Evolutionary conservation across 2,329 filamentous ascomycete species (phyloP).

Genomic region (Scytalidium lignicola): DNA sequence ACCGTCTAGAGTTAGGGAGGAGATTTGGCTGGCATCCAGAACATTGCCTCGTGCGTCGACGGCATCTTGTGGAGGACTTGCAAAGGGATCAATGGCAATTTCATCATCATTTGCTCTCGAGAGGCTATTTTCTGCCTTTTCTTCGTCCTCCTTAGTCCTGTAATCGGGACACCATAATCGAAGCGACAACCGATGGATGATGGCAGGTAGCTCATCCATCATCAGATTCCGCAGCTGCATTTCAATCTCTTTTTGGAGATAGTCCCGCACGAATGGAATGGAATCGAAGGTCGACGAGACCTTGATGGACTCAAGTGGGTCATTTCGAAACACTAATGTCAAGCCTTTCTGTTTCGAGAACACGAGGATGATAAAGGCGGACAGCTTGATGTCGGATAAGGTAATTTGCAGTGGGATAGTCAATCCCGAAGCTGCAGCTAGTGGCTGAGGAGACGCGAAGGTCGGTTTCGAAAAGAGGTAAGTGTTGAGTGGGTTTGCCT

Average conservation of each 20-base stretch:
- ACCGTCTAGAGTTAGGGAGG: constrained; percentile 72
- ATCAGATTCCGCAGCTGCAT: constrained; percentile 86
- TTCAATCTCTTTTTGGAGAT: constrained; percentile 93
- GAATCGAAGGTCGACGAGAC: constrained; percentile 99
- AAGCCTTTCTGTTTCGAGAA: constrained; percentile 97
- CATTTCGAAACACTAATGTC: constrained; percentile 95
- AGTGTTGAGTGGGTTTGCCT: constrained; percentile 94
- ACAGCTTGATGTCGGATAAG: constrained; percentile 89
- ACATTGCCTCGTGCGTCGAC: constrained; percentile 76
- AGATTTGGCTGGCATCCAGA: constrained; percentile 69
- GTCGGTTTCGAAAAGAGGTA: constrained; percentile 86
- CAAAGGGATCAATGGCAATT: constrained; percentile 67
- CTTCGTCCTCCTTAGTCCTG: constrained; percentile 58
- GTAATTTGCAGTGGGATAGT: constrained; percentile 98
- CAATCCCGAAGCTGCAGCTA: constrained; percentile 85
- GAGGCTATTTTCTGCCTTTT: constrained; percentile 43
- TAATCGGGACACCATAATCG: constrained; percentile 89
- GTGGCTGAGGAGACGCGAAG: constrained; percentile 87
- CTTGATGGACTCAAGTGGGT: constrained; percentile 94
- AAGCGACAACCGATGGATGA: constrained; percentile 88
- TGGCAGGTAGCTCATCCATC: constrained; percentile 96
- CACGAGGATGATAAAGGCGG: constrained; percentile 94
- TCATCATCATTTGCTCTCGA: constrained; percentile 42
- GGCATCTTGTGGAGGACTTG: constrained; percentile 74
- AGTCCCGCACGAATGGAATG: constrained; percentile 96